A percentile compares a stretch with the other conserved stretches of the same genome.
phyloP scores from a whole-genome alignment of 176 grass and related monocot species.

The Zea luxurians region DNA sequence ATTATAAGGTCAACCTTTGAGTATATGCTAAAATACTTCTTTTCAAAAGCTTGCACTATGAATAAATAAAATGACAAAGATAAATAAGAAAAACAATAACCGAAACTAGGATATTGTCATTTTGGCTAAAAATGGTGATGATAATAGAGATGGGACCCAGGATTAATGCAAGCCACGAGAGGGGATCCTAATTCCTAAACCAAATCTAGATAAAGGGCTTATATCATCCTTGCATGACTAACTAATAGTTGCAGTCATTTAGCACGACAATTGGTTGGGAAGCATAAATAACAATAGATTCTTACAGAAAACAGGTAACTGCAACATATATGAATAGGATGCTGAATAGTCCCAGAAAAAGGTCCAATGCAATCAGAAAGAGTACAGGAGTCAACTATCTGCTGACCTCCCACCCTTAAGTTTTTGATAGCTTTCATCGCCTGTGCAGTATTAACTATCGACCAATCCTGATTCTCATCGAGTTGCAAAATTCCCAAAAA shows the following conservation, averaged over 20 bases:
- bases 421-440: background rate
- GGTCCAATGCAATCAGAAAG: background rate
- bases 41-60: no score
- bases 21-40: no score
- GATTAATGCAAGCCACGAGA: background rate
- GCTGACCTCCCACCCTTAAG: background rate
- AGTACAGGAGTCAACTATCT: background rate
- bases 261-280: background rate
- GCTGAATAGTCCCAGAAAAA: background rate
- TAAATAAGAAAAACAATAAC: background rate
- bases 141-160: background rate
- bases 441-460: background rate
- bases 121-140: background rate
- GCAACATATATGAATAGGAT: background rate
- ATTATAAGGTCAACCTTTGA: no score
- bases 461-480: background rate
- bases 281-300: constrained; percentile 12
- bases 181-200: background rate
- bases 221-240: constrained; percentile 5
- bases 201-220: background rate
- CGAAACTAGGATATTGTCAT: background rate
- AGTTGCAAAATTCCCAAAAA: background rate
- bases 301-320: constrained; percentile 7
- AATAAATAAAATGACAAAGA: background rate
- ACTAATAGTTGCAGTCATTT: background rate